Evolutionary conservation across 2,329 filamentous ascomycete species (phyloP).

Genomic region (Colletotrichum sp.): DNA sequence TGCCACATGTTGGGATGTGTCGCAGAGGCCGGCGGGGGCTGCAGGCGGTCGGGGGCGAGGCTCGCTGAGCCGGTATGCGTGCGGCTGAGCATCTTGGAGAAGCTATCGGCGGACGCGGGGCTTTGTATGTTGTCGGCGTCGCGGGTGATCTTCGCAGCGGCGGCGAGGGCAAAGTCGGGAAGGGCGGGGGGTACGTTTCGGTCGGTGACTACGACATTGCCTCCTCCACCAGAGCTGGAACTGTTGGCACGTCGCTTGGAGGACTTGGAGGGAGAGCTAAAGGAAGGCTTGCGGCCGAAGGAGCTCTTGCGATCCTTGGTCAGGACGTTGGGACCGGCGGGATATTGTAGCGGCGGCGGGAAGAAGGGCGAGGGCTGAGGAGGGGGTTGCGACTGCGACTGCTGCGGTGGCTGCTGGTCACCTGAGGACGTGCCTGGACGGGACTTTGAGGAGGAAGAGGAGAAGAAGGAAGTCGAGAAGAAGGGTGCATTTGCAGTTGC

Average conservation of each 20-base stretch:
- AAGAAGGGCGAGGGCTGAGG: slow-evolving; percentile 18
- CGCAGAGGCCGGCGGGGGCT: slow-evolving; percentile 29
- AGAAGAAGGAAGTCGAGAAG: slow-evolving; percentile 42
- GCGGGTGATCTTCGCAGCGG: slow-evolving; percentile 47
- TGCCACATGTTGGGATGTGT: slow-evolving; percentile 29
- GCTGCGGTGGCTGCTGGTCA: slow-evolving; percentile 17
- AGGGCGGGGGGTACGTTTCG: slow-evolving; percentile 56
- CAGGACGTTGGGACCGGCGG: slow-evolving; percentile 32
- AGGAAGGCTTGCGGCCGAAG: slow-evolving; percentile 59
- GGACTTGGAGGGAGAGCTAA: slow-evolving; percentile 42
- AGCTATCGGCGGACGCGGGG: slow-evolving; percentile 37
- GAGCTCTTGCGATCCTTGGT: slow-evolving; percentile 57
- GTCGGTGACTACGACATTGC: slow-evolving; percentile 47
- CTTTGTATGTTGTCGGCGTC: slow-evolving; percentile 32
- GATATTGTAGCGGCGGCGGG: slow-evolving; percentile 21
- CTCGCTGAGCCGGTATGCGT: slow-evolving; percentile 40
- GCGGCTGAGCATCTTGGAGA: slow-evolving; percentile 50
- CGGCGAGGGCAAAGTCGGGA: slow-evolving; percentile 58
- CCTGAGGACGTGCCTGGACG: slow-evolving; percentile 24
- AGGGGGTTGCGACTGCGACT: slow-evolving; percentile 20
- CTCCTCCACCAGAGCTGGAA: slow-evolving; percentile 45
- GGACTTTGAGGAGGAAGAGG: slow-evolving; percentile 33
- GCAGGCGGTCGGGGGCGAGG: slow-evolving; percentile 28
- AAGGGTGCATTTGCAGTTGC: slow-evolving; percentile 33
- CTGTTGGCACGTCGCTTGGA: slow-evolving; percentile 45